Evolutionary conservation across 805 yeast species (phyloP).

Genomic region (Pichia ethanolica): DNA sequence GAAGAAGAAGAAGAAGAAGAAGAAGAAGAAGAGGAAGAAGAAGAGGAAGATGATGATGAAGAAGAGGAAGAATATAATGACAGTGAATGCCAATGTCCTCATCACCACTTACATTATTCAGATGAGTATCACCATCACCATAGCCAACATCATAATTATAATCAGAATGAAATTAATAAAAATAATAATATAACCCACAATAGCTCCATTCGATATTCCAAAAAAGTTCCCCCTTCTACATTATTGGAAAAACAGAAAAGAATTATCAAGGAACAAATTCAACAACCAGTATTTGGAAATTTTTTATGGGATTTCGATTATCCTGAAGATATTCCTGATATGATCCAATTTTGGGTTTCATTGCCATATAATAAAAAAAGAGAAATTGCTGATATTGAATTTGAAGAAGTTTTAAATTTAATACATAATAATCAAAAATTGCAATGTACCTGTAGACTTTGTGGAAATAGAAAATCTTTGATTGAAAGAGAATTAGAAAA

Average conservation of each 20-base stretch:
- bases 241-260: constrained; percentile 16
- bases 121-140: constrained; percentile 14
- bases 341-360: constrained; percentile 59
- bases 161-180: not conserved
- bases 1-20: constrained; percentile 5
- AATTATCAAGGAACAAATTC: constrained; percentile 15
- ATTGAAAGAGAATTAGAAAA: constrained; percentile 72
- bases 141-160: constrained; percentile 7
- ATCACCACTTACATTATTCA: constrained; percentile 2
- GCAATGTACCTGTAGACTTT: constrained; percentile 64
- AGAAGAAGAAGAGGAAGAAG: constrained; percentile 8
- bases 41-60: constrained; percentile 7
- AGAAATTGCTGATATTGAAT: constrained; percentile 57
- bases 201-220: not conserved
- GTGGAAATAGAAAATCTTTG: constrained; percentile 66
- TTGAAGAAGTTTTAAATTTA: constrained; percentile 57
- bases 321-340: constrained; percentile 43
- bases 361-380: constrained; percentile 54
- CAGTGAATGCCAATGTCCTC: constrained; percentile 8
- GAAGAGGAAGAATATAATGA: constrained; percentile 9
- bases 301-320: constrained; percentile 30
- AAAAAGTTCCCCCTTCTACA: not conserved
- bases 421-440: constrained; percentile 53
- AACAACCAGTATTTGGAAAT: constrained; percentile 17
- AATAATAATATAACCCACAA: not conserved